A percentile compares a stretch with the other conserved stretches of the same genome.
phyloP scores from a whole-genome alignment of 495 filamentous ascomycete species.

The Penicillium steckii region DNA sequence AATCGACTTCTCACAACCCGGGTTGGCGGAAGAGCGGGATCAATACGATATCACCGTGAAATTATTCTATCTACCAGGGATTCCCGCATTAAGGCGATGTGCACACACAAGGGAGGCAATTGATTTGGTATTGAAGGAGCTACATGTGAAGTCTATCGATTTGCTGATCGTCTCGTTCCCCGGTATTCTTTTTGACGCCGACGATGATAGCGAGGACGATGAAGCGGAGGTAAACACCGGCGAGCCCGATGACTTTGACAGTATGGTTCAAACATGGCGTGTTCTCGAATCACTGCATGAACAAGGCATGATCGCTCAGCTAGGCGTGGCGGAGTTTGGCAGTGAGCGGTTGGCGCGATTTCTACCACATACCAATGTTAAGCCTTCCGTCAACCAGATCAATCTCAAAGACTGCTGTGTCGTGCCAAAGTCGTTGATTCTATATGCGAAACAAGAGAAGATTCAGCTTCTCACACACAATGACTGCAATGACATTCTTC shows the following conservation, averaged over 20 bases:
- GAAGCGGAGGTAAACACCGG: conserved; percentile 58
- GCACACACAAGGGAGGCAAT: conserved; percentile 74
- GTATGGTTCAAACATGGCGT: conserved; percentile 68
- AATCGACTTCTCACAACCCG: conserved; percentile 66
- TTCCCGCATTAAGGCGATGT: conserved; percentile 57
- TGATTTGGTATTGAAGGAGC: conserved; percentile 71
- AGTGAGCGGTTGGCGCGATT: conserved; percentile 72
- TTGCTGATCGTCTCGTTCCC: conserved; percentile 92
- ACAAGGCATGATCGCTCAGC: conserved; percentile 64
- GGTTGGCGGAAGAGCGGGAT: conserved; percentile 71
- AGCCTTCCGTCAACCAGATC: conserved; percentile 90
- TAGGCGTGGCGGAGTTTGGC: conserved; percentile 91
- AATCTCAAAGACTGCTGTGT: conserved; percentile 96
- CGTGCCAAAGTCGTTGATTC: conserved; percentile 82
- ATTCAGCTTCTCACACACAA: conserved; percentile 93
- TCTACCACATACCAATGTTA: conserved; percentile 62
- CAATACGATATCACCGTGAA: conserved; percentile 94
- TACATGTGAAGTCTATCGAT: conserved; percentile 74
- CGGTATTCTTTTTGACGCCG: conserved; percentile 87
- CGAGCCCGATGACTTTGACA: conserved; percentile 56
- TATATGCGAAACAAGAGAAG: conserved; percentile 77
- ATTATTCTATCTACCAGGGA: conserved; percentile 81
- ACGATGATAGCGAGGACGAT: conserved; percentile 75
- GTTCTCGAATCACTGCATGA: conserved; percentile 73
- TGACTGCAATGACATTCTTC: conserved; percentile 89